Evolutionary conservation across 2,329 filamentous ascomycete species (phyloP), one percentile per base, ranked within the genome.

Genomic region (Teratosphaeria zuluensis): DNA sequence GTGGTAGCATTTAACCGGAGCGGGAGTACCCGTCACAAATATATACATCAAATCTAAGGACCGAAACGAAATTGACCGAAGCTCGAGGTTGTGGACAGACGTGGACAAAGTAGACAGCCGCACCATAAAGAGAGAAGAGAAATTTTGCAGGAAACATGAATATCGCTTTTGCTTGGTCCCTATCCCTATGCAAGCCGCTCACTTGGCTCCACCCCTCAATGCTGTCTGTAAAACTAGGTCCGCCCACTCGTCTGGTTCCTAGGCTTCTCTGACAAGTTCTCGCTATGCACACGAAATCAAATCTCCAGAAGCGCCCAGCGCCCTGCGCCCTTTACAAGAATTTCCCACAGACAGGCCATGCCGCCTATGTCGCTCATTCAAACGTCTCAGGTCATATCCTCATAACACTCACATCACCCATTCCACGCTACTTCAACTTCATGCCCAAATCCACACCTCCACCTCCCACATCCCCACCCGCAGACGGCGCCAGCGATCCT

Each of bases 401-500:
- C 14, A n/a, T 21, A 46, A 11, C 42, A 21, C 42, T 19, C 42
- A 19, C n/a, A n/a, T 19, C 42, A 48, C 24, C 24, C 24, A 28
- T 28, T 28, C 33, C 33, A 35, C 14, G 8, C 33, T 35, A 35
- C 42, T 24, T 48, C 16, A 48, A 5, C 16, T 48, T 48, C 42
- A 48, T 48, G 16, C 42, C 42, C 42, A 48, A 21, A 48, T 24
- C 42, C 19, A 21, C 42, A 16, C 42, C 42, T 6, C 42, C 42
- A 48, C 16, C 9, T 7, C 42, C 42, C 1, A 48, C 16, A 19
- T 21, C 9, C 16, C 42, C 42, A 8, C 42, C 42, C 16, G 42
- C 42, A 52, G 65, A 66, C 4, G 77, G 76, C 35, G 77, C 76
- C 56, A 79, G 61, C 61, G 82, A 85, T 51, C 86, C 84, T 71